These are phyloP conservation scores for Dianthus caryophyllus DNA, from an alignment of 148 eudicot genomes.

Conservation along the genomic window DNA sequence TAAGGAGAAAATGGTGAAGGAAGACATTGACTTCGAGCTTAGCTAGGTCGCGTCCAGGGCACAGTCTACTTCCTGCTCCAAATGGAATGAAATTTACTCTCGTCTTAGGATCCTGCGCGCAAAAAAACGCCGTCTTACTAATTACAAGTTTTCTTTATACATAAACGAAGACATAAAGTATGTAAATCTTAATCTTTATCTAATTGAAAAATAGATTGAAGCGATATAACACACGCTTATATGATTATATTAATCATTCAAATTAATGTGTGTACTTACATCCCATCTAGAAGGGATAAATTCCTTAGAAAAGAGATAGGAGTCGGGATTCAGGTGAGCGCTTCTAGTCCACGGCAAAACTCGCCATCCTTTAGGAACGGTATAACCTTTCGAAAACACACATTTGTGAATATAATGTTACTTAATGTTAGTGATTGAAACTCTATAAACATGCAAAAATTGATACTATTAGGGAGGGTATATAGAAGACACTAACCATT, in stretches of 20 bases:
- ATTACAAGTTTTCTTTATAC: background rate
- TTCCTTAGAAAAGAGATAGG: constrained; percentile 24
- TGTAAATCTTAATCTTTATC: no score
- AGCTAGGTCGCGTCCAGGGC: constrained; percentile 50
- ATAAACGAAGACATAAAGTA: no score
- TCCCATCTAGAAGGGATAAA: constrained; percentile 55
- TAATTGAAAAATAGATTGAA: no score
- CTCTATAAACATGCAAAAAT: no score
- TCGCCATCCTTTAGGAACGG: constrained; percentile 50
- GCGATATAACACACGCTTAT: no score
- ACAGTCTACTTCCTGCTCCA: constrained; percentile 52
- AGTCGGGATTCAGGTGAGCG: constrained; percentile 31
- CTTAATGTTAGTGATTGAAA: no score
- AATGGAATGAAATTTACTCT: constrained; percentile 42
- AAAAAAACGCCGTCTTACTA: no score
- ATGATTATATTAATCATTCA: no score
- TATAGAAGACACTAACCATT: constrained; percentile 35
- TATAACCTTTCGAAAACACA: constrained; percentile 28
- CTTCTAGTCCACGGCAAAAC: constrained; percentile 46
- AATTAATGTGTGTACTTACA: no score
- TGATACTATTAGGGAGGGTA: no score
- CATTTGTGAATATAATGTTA: no score
- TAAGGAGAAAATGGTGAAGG: constrained; percentile 50
- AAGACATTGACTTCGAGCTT: constrained; percentile 42
- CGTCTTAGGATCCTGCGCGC: constrained; percentile 30